Evolutionary conservation across 257 asterid species (phyloP), one percentile per base, ranked within the genome.

Genomic region (Nemophila menziesii): DNA sequence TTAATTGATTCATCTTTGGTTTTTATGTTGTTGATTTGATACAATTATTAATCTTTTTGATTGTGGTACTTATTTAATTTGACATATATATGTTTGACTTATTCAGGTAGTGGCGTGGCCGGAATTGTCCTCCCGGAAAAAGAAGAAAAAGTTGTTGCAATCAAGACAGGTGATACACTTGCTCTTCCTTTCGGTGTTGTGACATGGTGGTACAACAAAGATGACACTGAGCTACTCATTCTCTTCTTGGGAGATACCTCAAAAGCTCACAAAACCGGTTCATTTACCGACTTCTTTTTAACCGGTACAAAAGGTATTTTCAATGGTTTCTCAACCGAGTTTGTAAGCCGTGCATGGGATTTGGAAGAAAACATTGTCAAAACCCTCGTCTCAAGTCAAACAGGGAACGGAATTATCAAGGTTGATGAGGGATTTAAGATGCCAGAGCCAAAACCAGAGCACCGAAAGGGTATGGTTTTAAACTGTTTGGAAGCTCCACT

Each of bases 151-250:
- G 89, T 78, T 12, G 45, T 81, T 3, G 66, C 92, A n/a, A 81
- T 86, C 52, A 86, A 81, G 79, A 76, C 66, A 60, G 96, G 94
- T 5, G 96, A 86, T 17, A 70, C 94, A 22, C 59, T 86, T 23
- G 96, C 94, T 33, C 70, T 86, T 11, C 96, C 96, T 14, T 86
- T 86, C 43, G 96, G 96, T 2, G 90, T 76, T 4, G 83, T 76
- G 16, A 73, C 86, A 33, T 86, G 96, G 92, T 82, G 87, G 83
- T 76, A 69, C 72, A 86, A 86, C 89, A 76, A 78, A 48, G 81
- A 74, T 12, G 94, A 78, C n/a, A 26, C 80, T 0, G 92, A 82
- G 9, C 74, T 78, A 1, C 80, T 70, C 1, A 50, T 82, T 51
- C 90, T 82, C 58, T 82, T 82, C 66, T 70, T 82, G 16, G 92